Percentiles rank a stretch among this genome's conserved stretches.
Evolutionary conservation across 306 rosid genomes (phyloP).

Genomic region (Lablab purpureus): DNA sequence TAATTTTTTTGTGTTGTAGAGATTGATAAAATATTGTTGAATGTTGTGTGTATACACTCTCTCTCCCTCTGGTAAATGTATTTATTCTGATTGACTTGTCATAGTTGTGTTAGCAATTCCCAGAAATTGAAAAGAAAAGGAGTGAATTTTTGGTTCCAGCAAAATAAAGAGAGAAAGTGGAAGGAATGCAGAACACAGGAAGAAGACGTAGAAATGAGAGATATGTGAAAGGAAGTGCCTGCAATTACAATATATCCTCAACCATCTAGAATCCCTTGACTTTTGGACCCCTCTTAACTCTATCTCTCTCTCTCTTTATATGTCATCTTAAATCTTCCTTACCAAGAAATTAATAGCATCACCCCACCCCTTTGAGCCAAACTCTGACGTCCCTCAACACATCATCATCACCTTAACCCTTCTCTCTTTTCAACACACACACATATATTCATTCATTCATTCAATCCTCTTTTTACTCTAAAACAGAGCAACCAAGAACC

Average conservation of each 20-base stretch:
- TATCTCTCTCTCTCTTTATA: not conserved
- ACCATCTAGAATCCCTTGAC: slow-evolving; percentile 67
- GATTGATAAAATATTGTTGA: not conserved
- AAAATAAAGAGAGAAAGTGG: not conserved
- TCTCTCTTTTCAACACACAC: slow-evolving; percentile 23
- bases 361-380: not conserved
- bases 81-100: too few relatives aligned
- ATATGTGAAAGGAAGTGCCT: slow-evolving; percentile 16
- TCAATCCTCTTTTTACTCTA: slow-evolving; percentile 8
- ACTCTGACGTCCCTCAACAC: slow-evolving; percentile 49
- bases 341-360: slow-evolving; percentile 48
- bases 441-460: not conserved
- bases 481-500: not conserved
- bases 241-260: not conserved
- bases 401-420: slow-evolving; percentile 18
- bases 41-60: too few relatives aligned
- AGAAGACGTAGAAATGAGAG: not conserved
- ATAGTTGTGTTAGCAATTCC: not conserved
- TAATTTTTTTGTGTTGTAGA: too few relatives aligned
- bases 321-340: slow-evolving; percentile 31
- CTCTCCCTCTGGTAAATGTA: too few relatives aligned
- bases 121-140: not conserved
- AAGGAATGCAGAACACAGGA: not conserved
- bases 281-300: slow-evolving; percentile 30
- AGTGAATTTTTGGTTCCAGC: slow-evolving; percentile 33